These are phyloP conservation scores for Ophiostoma tasmaniense DNA, from an alignment of 2,329 filamentous ascomycete species.

Conservation along the genomic window DNA sequence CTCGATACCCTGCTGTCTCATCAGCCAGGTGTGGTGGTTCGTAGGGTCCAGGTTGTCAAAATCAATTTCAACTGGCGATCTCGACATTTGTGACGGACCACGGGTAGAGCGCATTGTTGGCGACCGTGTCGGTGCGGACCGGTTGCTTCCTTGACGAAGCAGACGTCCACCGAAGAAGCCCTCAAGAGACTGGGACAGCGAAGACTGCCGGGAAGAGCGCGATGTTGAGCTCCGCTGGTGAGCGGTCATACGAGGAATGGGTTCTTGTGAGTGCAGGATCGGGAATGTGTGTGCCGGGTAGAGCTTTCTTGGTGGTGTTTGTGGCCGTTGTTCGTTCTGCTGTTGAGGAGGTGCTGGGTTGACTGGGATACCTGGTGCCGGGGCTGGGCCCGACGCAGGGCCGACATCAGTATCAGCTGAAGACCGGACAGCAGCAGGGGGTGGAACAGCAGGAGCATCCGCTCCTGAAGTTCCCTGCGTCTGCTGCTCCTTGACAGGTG, in stretches of 20 bases:
- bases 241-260: background rate
- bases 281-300: slow-evolving; percentile 8
- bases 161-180: slow-evolving; percentile 8
- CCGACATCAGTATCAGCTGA: background rate
- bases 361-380: background rate
- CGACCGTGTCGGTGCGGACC: slow-evolving; percentile 18
- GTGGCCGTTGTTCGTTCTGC: slow-evolving; percentile 10
- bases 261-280: background rate
- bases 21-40: slow-evolving; percentile 20
- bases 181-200: slow-evolving; percentile 13
- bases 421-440: background rate
- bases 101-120: background rate
- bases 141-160: slow-evolving; percentile 21
- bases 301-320: background rate
- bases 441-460: background rate
- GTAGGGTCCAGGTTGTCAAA: slow-evolving; percentile 2
- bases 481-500: background rate
- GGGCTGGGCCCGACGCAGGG: background rate
- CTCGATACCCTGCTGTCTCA: slow-evolving; percentile 15
- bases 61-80: slow-evolving; percentile 13
- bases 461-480: background rate
- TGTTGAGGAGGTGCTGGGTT: background rate
- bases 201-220: background rate
- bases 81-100: background rate
- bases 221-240: slow-evolving; percentile 17